Conservation (phyloP, 495 filamentous ascomycete genomes). For the Parmelia sp. region DNA sequence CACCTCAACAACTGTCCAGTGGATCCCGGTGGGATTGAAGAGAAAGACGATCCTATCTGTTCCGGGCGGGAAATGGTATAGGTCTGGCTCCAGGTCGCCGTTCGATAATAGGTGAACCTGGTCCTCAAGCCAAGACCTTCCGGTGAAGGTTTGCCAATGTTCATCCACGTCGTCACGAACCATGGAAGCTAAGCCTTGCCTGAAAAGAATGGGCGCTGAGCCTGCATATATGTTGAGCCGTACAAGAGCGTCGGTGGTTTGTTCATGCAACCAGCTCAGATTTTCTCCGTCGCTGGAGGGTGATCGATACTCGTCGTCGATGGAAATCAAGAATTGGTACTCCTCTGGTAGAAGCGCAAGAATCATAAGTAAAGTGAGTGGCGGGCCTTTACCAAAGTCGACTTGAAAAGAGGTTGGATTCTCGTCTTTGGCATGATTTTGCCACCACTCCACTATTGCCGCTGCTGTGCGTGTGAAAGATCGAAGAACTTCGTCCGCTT, state of each 20-base stretch:
- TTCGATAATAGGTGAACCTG: not conserved
- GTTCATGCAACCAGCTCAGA: constrained; percentile 3
- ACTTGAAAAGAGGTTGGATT: not conserved
- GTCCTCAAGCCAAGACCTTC: constrained; percentile 1
- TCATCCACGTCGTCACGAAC: not conserved
- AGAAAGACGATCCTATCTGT: not conserved
- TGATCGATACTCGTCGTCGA: not conserved
- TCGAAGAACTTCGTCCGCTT: not conserved
- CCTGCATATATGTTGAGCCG: not conserved
- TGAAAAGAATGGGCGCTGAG: not conserved
- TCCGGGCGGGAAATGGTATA: not conserved
- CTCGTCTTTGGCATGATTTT: not conserved
- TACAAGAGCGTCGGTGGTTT: not conserved
- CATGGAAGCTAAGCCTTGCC: not conserved
- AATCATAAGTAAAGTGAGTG: not conserved
- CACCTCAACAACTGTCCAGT: constrained; percentile 2
- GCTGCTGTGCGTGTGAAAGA: not conserved
- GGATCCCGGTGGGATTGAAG: not conserved
- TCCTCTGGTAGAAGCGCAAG: not conserved
- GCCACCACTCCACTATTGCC: not conserved
- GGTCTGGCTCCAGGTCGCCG: not conserved
- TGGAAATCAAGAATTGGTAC: not conserved
- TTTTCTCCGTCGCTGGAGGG: not conserved
- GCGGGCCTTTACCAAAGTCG: not conserved
- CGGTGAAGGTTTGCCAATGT: not conserved